A percentile compares a stretch with the other conserved stretches of the same genome.
phyloP scores from a whole-genome alignment of 2,329 filamentous ascomycete species.

The Curvularia hawaiiensis region DNA sequence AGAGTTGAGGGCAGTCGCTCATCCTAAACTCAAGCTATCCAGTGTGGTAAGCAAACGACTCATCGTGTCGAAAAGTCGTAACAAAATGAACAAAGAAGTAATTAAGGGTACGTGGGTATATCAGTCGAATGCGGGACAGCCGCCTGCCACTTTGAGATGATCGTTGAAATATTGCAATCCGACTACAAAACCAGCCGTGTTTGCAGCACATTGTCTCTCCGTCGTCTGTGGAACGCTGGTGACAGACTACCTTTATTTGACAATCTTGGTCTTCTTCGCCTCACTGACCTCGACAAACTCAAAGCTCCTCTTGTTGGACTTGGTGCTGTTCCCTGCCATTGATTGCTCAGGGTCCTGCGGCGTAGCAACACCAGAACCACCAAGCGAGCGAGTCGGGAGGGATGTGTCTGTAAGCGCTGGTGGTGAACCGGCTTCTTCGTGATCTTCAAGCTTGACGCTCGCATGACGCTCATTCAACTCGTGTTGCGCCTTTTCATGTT shows the following conservation, averaged over 20 bases:
- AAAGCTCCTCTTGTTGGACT: slow-evolving; percentile 9
- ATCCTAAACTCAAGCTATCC: neutral
- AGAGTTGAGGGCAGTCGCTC: neutral
- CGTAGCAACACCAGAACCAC: slow-evolving; percentile 30
- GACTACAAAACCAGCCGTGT: neutral
- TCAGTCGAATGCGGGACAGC: neutral
- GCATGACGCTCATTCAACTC: slow-evolving; percentile 21
- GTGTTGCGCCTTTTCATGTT: slow-evolving; percentile 23
- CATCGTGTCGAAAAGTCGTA: neutral
- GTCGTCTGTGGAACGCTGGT: slow-evolving; percentile 6
- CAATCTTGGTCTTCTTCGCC: slow-evolving; percentile 24
- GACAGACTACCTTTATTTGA: slow-evolving; percentile 10
- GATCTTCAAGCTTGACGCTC: slow-evolving; percentile 11
- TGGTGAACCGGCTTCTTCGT: slow-evolving; percentile 25
- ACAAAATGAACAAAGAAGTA: neutral
- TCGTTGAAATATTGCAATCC: neutral
- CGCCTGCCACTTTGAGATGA: neutral
- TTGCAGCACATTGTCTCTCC: neutral
- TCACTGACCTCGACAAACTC: slow-evolving; percentile 8
- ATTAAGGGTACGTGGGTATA: neutral
- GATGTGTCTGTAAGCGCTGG: slow-evolving; percentile 37
- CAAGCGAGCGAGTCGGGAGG: slow-evolving; percentile 29
- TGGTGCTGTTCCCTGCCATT: slow-evolving; percentile 1
- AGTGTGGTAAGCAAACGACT: neutral
- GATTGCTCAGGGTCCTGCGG: slow-evolving; percentile 19